These are phyloP conservation scores for Neurospora tetraspora DNA, from an alignment of 495 filamentous ascomycete genomes.

Conservation along the genomic window DNA sequence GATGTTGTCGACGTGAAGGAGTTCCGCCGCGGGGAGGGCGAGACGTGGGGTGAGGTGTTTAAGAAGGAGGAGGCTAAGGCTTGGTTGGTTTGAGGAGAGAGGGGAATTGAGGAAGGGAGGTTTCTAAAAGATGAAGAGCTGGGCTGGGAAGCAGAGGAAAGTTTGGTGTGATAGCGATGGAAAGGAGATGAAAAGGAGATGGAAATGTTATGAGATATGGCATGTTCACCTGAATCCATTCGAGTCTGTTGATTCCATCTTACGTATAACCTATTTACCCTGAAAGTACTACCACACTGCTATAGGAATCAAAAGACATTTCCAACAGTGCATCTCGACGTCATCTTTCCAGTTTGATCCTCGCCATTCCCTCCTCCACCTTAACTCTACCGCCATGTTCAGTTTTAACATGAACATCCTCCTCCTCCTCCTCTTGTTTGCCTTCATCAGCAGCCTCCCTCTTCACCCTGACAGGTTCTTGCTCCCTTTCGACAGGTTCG, in stretches of 20 bases:
- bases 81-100: slow-evolving; percentile 12
- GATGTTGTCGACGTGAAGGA: slow-evolving; percentile 25
- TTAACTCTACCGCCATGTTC: background rate
- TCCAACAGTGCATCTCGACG: background rate
- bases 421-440: background rate
- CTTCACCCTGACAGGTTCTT: background rate
- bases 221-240: no score
- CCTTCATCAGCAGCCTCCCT: background rate
- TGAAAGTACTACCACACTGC: background rate
- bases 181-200: no score
- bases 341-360: background rate
- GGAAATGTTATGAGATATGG: no score
- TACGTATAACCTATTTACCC: background rate
- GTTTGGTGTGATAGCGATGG: no score
- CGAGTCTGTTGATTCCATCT: background rate
- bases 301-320: background rate
- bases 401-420: background rate
- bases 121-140: background rate
- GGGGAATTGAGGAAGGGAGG: background rate
- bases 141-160: background rate
- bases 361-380: background rate
- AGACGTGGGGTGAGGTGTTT: slow-evolving; percentile 29
- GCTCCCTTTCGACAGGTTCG: background rate
- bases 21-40: slow-evolving; percentile 21
- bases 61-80: slow-evolving; percentile 8